phyloP scores from a whole-genome alignment of 768 basidiomycete genomes.

The Boletus huronensis region DNA sequence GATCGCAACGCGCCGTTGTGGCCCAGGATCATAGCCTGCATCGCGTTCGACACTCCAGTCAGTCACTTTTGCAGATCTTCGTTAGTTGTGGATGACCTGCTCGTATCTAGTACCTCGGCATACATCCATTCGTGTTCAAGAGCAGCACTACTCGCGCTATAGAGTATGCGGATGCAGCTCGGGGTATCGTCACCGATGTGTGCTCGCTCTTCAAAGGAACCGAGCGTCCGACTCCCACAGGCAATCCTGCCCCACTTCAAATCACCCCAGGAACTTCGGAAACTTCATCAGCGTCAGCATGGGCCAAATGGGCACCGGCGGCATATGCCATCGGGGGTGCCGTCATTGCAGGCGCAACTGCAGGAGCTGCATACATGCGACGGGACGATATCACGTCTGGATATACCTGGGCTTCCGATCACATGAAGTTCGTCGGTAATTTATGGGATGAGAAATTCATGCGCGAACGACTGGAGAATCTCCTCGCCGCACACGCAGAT shows the following conservation, averaged over 20 bases:
- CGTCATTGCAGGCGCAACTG: constrained; percentile 76
- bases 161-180: constrained; percentile 64
- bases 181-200: constrained; percentile 57
- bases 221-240: constrained; percentile 33
- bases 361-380: constrained; percentile 79
- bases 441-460: constrained; percentile 77
- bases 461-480: constrained; percentile 54
- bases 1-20: constrained; percentile 68
- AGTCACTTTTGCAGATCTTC: constrained; percentile 20
- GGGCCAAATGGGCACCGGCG: constrained; percentile 67
- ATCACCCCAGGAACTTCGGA: constrained; percentile 30
- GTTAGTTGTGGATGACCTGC: not conserved
- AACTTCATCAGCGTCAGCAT: constrained; percentile 32
- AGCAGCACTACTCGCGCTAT: constrained; percentile 73
- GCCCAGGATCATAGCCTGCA: constrained; percentile 82
- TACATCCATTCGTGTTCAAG: constrained; percentile 85
- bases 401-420: constrained; percentile 76
- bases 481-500: constrained; percentile 58
- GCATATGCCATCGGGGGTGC: constrained; percentile 73
- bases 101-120: constrained; percentile 68
- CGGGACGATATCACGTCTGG: constrained; percentile 70
- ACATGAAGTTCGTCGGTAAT: constrained; percentile 84
- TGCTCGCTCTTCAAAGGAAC: constrained; percentile 53
- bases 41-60: constrained; percentile 92
- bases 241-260: constrained; percentile 29